These are phyloP conservation scores for Acanthamoeba triangularis DNA, from an alignment of 208 protist species.

Conservation along the genomic window DNA sequence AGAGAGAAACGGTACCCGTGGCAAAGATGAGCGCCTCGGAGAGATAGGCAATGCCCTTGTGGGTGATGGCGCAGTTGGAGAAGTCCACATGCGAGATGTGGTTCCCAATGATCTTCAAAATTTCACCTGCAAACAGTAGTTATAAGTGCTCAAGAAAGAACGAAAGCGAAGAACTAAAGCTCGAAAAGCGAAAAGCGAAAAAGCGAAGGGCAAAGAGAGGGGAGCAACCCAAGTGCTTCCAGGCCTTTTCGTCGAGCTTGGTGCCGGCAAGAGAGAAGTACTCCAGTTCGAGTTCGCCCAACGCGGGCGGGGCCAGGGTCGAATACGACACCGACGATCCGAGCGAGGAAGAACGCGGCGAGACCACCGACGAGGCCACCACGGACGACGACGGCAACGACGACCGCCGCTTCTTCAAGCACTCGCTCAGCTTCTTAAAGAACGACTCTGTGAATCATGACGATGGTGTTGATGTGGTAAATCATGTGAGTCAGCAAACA, in stretches of 20 bases:
- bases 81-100: conserved; percentile 22
- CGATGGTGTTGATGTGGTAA: background rate
- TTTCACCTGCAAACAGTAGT: background rate
- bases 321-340: conserved; percentile 14
- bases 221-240: background rate
- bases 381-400: background rate
- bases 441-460: background rate
- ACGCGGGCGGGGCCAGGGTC: background rate
- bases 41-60: conserved; percentile 15
- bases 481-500: background rate
- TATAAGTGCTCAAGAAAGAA: background rate
- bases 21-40: conserved; percentile 9
- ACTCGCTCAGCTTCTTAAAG: conserved; percentile 31
- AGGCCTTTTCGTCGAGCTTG: conserved; percentile 12
- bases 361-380: background rate
- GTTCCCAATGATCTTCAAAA: conserved; percentile 1
- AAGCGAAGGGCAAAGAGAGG: background rate
- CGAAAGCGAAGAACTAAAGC: background rate
- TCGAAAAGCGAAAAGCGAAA: background rate
- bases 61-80: conserved; percentile 13
- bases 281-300: conserved; percentile 19
- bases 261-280: background rate
- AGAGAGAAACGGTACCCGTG: background rate
- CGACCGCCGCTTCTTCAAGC: conserved; percentile 8
- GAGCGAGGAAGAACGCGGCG: background rate